Evolutionary conservation across 495 filamentous ascomycete species (phyloP), one percentile per base, ranked within the genome.

Genomic region (Aspergillus taichungensis): DNA sequence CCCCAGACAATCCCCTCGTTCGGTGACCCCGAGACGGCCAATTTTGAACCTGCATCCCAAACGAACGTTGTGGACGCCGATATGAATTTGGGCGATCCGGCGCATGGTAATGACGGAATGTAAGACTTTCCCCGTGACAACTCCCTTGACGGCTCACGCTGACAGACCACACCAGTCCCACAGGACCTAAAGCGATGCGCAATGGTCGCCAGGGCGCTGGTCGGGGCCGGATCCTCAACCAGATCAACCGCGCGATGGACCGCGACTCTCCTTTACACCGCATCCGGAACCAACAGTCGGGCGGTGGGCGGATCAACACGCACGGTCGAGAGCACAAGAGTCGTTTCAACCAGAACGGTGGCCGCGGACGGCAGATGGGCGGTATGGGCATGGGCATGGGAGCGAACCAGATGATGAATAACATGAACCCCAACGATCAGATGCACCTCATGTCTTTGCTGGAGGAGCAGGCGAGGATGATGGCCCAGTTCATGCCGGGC

Each of bases 161-260:
- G 51, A 59, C 47, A 30, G 39, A 49, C 30, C 46, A 40, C 41
- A 33, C 38, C 53, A 96, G 90, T 57, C 92, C 92, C 12, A 97
- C 91, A 7, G 92, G 89, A 34, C 92, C 92, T 14, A 92, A 88
- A 63, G 87, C 90, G 5, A 97, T 98, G 94, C 83, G 92, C 47
- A 86, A 85, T 59, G 75, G 75, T 28, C 70, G 65, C 46, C 60
- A 60, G 40, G 71, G 71, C 27, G 76, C 80, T 34, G 79, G 84
- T 42, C 34, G 60, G 44, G 86, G 84, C 54, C 79, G 88, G 32
- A 80, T 97, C 68, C 70, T 97, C 43, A 87, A 88, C 42, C 88
- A 97, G 49, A 76, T 97, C 54, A 83, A 87, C 59, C 85, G 84
- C 50, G 79, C 79, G n/a, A 76, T 98, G 80, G 87, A 94, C 50